phyloP scores from a whole-genome alignment of 768 basidiomycete genomes.

The Coprinopsis strossmayeri region DNA sequence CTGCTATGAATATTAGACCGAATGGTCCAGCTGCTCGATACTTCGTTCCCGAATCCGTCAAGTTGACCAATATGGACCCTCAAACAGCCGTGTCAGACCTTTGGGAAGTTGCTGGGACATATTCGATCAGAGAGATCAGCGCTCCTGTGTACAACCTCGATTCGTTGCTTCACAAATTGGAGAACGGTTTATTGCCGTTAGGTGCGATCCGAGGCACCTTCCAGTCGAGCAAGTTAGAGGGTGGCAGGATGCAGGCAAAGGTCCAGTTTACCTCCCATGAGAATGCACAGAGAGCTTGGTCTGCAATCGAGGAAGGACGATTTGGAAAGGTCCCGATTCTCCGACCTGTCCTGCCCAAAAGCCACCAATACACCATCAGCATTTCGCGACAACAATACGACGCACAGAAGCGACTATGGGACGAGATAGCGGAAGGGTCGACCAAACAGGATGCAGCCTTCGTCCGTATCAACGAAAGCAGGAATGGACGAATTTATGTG shows the following conservation, averaged over 20 bases:
- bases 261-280: conserved; percentile 2
- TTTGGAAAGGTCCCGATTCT: not conserved
- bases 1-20: conserved; percentile 11
- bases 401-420: conserved; percentile 46
- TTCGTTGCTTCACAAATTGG: not conserved
- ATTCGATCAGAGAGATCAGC: not conserved
- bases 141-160: conserved; percentile 1
- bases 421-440: conserved; percentile 29
- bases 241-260: not conserved
- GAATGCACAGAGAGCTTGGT: not conserved
- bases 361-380: conserved; percentile 24
- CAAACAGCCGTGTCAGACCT: not conserved
- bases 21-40: conserved; percentile 4
- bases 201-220: not conserved
- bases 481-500: conserved; percentile 25
- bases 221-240: not conserved
- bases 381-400: conserved; percentile 43
- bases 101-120: not conserved
- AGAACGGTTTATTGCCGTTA: not conserved
- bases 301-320: not conserved
- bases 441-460: conserved; percentile 20
- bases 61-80: conserved; percentile 1
- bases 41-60: conserved; percentile 2
- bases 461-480: conserved; percentile 18
- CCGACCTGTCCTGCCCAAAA: conserved; percentile 2